A percentile compares a stretch with the other conserved stretches of the same genome.
phyloP scores from a whole-genome alignment of 1,139 yeast species.

The Geotrichum histeridarum region DNA sequence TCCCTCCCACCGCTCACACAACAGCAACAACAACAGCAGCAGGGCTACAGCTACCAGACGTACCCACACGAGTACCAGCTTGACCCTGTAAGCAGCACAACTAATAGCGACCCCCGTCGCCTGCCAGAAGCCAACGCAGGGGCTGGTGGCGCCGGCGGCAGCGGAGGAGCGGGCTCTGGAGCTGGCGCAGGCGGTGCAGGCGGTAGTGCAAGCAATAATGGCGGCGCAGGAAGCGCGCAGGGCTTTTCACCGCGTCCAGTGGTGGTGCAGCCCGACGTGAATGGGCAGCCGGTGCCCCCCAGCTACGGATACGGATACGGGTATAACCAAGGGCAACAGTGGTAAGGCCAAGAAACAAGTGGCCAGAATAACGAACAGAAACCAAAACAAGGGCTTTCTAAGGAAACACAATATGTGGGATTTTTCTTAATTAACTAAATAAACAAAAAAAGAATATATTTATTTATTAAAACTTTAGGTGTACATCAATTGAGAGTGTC shows the following conservation, averaged over 20 bases:
- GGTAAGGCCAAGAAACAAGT: constrained; percentile 5
- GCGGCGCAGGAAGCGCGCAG: too few species aligned
- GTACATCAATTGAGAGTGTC: too few species aligned
- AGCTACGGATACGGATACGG: constrained; percentile 9
- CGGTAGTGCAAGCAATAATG: too few species aligned
- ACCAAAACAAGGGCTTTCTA: not conserved
- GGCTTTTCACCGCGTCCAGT: constrained; percentile 12
- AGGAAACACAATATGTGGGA: too few species aligned
- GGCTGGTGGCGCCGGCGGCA: not conserved
- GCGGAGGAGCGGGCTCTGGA: not conserved
- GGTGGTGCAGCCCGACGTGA: constrained; percentile 5
- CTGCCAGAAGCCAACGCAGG: not conserved
- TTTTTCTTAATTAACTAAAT: too few species aligned
- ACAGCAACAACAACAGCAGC: not conserved
- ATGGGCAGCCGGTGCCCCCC: constrained; percentile 10
- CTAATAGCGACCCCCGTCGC: not conserved
- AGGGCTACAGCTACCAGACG: constrained; percentile 8
- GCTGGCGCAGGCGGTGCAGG: not conserved
- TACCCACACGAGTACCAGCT: constrained; percentile 7
- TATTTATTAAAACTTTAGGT: too few species aligned
- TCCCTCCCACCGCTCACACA: constrained; percentile 15
- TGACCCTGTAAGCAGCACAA: not conserved
- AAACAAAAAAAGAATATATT: too few species aligned
- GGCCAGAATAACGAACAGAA: not conserved
- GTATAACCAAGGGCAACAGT: constrained; percentile 3